phyloP scores from a whole-genome alignment of 208 protist genomes.

The Entamoeba invadens region DNA sequence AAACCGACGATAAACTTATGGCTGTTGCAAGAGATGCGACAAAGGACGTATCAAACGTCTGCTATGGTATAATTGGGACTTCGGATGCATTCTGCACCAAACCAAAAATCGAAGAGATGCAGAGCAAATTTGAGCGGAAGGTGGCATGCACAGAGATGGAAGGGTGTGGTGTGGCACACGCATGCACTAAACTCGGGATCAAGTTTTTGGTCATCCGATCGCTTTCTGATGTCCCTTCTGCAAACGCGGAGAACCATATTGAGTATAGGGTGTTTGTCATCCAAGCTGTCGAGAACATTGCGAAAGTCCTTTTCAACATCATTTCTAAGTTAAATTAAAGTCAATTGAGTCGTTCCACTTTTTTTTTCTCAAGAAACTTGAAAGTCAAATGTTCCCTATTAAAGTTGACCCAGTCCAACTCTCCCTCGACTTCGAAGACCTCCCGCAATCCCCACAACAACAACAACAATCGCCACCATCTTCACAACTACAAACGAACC shows the following conservation, averaged over 20 bases:
- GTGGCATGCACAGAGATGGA: neutral
- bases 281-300: neutral
- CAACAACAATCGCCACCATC: neutral
- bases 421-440: neutral
- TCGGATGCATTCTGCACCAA: neutral
- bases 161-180: neutral
- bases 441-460: neutral
- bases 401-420: neutral
- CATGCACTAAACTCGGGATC: neutral
- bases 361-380: neutral
- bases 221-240: neutral
- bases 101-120: neutral
- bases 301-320: neutral
- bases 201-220: neutral
- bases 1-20: neutral
- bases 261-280: neutral
- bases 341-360: too few species aligned
- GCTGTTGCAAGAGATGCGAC: neutral
- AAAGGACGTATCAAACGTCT: neutral
- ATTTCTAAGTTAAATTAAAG: neutral
- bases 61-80: neutral
- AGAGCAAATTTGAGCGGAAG: neutral
- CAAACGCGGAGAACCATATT: neutral
- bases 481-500: neutral
- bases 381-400: neutral